A percentile compares a stretch with the other conserved stretches of the same genome.
These are phyloP conservation scores for Metschnikowia vanudenii DNA, from an alignment of 805 yeast species.

Conservation along the genomic window DNA sequence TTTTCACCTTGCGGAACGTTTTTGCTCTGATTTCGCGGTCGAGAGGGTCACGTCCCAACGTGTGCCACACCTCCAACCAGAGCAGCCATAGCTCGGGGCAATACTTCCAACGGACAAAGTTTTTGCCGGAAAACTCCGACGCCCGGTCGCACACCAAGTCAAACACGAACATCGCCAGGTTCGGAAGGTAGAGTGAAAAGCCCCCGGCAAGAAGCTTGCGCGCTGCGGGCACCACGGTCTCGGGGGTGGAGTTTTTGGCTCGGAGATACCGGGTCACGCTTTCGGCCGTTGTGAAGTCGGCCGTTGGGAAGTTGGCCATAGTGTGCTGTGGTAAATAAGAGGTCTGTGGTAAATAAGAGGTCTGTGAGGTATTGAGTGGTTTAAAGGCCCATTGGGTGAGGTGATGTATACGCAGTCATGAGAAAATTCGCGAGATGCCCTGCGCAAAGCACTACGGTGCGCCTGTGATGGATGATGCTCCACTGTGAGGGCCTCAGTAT, in stretches of 20 bases:
- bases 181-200: constrained; percentile 50
- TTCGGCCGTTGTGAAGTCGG: constrained; percentile 32
- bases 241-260: constrained; percentile 46
- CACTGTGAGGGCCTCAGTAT: too few relatives aligned
- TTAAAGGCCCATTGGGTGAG: too few relatives aligned
- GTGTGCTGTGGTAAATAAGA: too few relatives aligned
- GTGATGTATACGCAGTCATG: too few relatives aligned
- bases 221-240: constrained; percentile 40
- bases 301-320: too few relatives aligned
- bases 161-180: constrained; percentile 50
- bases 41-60: constrained; percentile 23
- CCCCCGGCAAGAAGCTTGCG: constrained; percentile 31
- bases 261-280: constrained; percentile 57
- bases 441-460: too few relatives aligned
- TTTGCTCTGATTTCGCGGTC: constrained; percentile 34
- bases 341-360: too few relatives aligned
- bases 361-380: too few relatives aligned
- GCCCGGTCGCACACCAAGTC: constrained; percentile 62
- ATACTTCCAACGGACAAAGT: constrained; percentile 43
- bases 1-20: constrained; percentile 36
- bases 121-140: constrained; percentile 44
- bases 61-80: constrained; percentile 41
- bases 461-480: too few relatives aligned
- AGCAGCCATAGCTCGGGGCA: constrained; percentile 49
- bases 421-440: too few relatives aligned